These are phyloP conservation scores for Wickerhamomyces sp. DNA, from an alignment of 1,139 yeast species.

Conservation along the genomic window DNA sequence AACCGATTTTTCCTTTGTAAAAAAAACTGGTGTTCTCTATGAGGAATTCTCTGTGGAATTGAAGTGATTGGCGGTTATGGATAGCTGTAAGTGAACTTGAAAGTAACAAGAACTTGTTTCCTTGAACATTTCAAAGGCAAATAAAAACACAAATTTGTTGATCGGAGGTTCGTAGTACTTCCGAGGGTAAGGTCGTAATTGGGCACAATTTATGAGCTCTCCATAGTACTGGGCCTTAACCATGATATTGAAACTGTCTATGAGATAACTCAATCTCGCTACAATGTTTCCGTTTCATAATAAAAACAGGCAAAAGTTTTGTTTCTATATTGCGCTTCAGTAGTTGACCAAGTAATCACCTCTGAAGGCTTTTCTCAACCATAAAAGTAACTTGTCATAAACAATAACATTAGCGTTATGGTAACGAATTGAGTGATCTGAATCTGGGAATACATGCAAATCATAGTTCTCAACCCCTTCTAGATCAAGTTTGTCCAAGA, in stretches of 20 bases:
- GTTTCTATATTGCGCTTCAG: not conserved
- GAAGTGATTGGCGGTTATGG: not conserved
- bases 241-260: too few relatives aligned
- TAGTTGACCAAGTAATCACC: constrained; percentile 32
- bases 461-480: constrained; percentile 64
- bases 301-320: too few relatives aligned
- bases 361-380: constrained; percentile 52
- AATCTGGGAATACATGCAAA: constrained; percentile 72
- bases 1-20: not conserved
- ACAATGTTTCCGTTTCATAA: too few relatives aligned
- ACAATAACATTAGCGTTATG: constrained; percentile 68
- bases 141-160: not conserved
- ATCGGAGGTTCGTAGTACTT: not conserved
- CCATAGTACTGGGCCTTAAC: too few relatives aligned
- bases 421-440: constrained; percentile 65
- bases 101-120: not conserved
- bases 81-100: not conserved
- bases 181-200: constrained; percentile 4
- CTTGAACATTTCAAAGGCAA: not conserved
- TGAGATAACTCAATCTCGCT: too few relatives aligned
- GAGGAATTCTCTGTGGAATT: not conserved
- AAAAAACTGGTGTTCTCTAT: not conserved
- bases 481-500: constrained; percentile 57
- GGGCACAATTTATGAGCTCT: too few relatives aligned
- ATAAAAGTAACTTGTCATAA: constrained; percentile 56